phyloP scores from a whole-genome alignment of 371 early-diverging fungal genomes.

The Apophysomyces sp. region DNA sequence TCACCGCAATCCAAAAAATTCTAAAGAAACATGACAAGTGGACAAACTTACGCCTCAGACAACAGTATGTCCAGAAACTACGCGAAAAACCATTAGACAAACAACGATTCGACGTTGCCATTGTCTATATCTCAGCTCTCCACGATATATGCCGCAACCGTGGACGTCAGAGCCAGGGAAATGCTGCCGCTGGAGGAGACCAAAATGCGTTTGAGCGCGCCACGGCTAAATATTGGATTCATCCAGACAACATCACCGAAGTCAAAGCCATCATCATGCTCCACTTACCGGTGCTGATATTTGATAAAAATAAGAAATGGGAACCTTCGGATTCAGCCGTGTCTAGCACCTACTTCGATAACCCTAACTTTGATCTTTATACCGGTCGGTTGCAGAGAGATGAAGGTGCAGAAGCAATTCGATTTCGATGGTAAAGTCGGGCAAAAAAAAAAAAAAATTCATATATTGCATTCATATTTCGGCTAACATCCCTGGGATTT shows the following conservation, averaged over 20 bases:
- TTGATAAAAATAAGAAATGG: slow-evolving; percentile 61
- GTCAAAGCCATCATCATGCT: slow-evolving; percentile 91
- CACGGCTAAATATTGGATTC: slow-evolving; percentile 98
- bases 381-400: slow-evolving; percentile 88
- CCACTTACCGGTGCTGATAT: slow-evolving; percentile 95
- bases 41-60: slow-evolving; percentile 68
- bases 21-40: slow-evolving; percentile 94
- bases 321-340: slow-evolving; percentile 62
- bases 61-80: slow-evolving; percentile 79
- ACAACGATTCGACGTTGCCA: slow-evolving; percentile 58
- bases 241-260: slow-evolving; percentile 97
- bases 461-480: slow-evolving; percentile 15
- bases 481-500: slow-evolving; percentile 22
- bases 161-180: slow-evolving; percentile 31
- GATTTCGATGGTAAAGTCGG: slow-evolving; percentile 96
- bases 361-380: slow-evolving; percentile 90
- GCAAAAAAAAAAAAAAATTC: slow-evolving; percentile 35
- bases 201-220: slow-evolving; percentile 82
- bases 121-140: slow-evolving; percentile 45
- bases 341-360: slow-evolving; percentile 95
- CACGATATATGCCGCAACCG: slow-evolving; percentile 42
- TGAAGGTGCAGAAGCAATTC: slow-evolving; percentile 92
- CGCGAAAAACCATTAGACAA: slow-evolving; percentile 52
- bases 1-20: slow-evolving; percentile 92
- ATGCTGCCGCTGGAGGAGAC: slow-evolving; percentile 60